These are phyloP conservation scores for Metarhizium album DNA, from an alignment of 2,329 filamentous ascomycete species.

Conservation along the genomic window DNA sequence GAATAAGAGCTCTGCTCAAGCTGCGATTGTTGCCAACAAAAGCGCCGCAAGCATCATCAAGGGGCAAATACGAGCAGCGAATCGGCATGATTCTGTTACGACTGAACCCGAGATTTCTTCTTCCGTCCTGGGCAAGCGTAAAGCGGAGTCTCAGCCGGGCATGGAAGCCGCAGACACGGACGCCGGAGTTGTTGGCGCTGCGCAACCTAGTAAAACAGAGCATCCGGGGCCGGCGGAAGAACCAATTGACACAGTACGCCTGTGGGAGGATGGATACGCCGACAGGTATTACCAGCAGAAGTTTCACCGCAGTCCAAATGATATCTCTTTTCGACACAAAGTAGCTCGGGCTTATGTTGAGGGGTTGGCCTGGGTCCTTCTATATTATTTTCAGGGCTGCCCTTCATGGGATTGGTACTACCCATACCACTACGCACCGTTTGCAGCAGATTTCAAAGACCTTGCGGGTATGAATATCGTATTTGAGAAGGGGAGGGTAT, in stretches of 20 bases:
- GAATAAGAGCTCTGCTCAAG: constrained; percentile 54
- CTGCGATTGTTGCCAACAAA: constrained; percentile 78
- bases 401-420: constrained; percentile 99
- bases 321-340: constrained; percentile 76
- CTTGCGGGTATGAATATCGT: constrained; percentile 66
- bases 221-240: constrained; percentile 40
- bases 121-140: constrained; percentile 61
- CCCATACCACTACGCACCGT: constrained; percentile 95
- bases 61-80: constrained; percentile 54
- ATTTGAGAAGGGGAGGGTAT: constrained; percentile 77
- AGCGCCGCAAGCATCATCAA: constrained; percentile 86
- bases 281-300: constrained; percentile 97
- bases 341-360: constrained; percentile 90
- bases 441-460: constrained; percentile 87
- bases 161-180: neutral
- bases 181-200: constrained; percentile 30
- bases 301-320: constrained; percentile 71
- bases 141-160: constrained; percentile 37
- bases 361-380: constrained; percentile 86
- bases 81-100: constrained; percentile 1
- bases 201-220: constrained; percentile 15
- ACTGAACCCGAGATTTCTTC: constrained; percentile 26
- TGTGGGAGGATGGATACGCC: constrained; percentile 94
- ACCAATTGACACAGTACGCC: constrained; percentile 67
- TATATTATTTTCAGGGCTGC: constrained; percentile 97